Evolutionary conservation across 1,284 basidiomycete species (phyloP).

Genomic region (Ustilago nuda): DNA sequence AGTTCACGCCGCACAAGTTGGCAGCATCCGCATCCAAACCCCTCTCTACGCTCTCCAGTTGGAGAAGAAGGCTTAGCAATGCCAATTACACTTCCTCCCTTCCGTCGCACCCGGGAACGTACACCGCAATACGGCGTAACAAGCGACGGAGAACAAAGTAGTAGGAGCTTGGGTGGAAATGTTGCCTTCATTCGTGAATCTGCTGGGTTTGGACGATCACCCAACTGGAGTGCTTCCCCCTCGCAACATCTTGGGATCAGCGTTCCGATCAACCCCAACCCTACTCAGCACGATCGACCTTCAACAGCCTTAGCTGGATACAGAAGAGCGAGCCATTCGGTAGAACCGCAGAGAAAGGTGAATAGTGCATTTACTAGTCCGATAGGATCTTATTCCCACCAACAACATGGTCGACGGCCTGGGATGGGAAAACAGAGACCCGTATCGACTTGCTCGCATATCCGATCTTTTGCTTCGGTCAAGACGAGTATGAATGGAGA

Average conservation of each 20-base stretch:
- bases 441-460: constrained; percentile 27
- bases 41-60: not conserved
- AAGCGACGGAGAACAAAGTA: constrained; percentile 39
- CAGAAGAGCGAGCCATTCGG: constrained; percentile 34
- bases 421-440: constrained; percentile 27
- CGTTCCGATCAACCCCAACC: constrained; percentile 18
- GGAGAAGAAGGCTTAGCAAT: constrained; percentile 18
- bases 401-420: constrained; percentile 6
- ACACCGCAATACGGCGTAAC: constrained; percentile 16
- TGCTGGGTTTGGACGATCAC: constrained; percentile 12
- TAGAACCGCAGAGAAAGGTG: constrained; percentile 13
- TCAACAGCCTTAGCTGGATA: not conserved
- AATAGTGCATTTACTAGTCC: constrained; percentile 30
- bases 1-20: constrained; percentile 45
- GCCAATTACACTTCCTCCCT: constrained; percentile 37
- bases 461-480: constrained; percentile 18
- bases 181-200: constrained; percentile 46
- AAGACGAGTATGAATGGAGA: constrained; percentile 28
- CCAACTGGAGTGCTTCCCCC: not conserved
- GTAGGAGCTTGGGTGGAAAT: constrained; percentile 36
- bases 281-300: constrained; percentile 14
- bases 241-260: constrained; percentile 22
- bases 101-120: constrained; percentile 32
- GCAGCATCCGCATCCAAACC: constrained; percentile 27
- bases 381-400: constrained; percentile 29